phyloP scores from a whole-genome alignment of 495 filamentous ascomycete genomes.

The Hypoxylon fuscum region DNA sequence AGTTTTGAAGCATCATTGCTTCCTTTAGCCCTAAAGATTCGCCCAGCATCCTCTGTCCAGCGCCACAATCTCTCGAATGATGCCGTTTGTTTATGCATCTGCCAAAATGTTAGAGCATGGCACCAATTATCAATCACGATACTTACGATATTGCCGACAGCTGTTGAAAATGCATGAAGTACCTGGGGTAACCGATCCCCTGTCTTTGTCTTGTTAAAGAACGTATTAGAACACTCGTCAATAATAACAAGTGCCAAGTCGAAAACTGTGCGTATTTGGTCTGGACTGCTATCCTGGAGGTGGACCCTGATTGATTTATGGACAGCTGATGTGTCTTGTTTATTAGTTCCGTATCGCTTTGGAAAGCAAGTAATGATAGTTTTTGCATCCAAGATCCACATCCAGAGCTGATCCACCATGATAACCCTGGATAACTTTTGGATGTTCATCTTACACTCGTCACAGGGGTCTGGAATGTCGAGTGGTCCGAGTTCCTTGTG shows the following conservation, averaged over 20 bases:
- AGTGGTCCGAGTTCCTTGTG: constrained; percentile 24
- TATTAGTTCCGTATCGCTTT: constrained; percentile 71
- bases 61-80: constrained; percentile 49
- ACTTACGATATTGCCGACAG: constrained; percentile 51
- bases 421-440: constrained; percentile 66
- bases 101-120: constrained; percentile 39
- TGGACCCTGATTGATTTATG: constrained; percentile 63
- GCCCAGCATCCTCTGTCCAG: constrained; percentile 45
- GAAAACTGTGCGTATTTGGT: constrained; percentile 72
- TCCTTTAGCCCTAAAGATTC: constrained; percentile 35
- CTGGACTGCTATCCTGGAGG: constrained; percentile 48
- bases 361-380: constrained; percentile 76
- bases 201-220: constrained; percentile 67
- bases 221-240: constrained; percentile 69
- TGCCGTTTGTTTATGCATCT: constrained; percentile 48
- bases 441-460: constrained; percentile 47
- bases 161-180: constrained; percentile 73
- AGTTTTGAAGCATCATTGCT: constrained; percentile 39
- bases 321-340: constrained; percentile 71
- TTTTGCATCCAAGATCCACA: constrained; percentile 74
- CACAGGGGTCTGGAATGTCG: constrained; percentile 24
- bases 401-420: constrained; percentile 82
- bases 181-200: constrained; percentile 70
- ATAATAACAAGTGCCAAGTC: constrained; percentile 74
- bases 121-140: neutral